Evolutionary conservation across 2,329 filamentous ascomycete species (phyloP), one percentile per base, ranked within the genome.

Genomic region (Zarea fungicola): DNA sequence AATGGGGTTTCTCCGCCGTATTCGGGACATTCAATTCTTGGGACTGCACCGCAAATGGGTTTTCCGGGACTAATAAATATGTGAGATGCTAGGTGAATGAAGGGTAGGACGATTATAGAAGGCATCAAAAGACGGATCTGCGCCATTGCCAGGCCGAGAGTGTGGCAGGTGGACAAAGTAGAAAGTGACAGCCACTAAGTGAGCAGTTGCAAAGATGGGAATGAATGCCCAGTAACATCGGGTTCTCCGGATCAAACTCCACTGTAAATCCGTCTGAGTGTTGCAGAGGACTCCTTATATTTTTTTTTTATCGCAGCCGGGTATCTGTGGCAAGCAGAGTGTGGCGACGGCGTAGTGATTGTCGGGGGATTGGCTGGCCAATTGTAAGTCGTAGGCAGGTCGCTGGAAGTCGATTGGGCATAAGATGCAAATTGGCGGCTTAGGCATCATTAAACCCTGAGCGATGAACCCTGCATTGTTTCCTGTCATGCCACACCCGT

Each of bases 401-500:
- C 19, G 32, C 40, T 32, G 40, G 14, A 35, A 9, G 23, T 39
- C 40, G 23, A 49, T 49, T 49, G 47, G 47, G 32, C 39, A 43
- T 36, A 21, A 16, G 5, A 32, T 23, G 40, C 22, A 43, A 39
- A 43, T 49, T 43, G 40, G 35, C 22, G n/a, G 36, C 35, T 32
- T 39, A 21, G 44, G 44, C 44, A 47, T 47, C 35, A 47, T 34
- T 47, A 16, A 28, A 32, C 35, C 44, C 44, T 39, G 44, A 35
- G 21, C 25, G 13, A 13, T n/a, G 9, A 39, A 31, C 16, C 44
- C 36, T 34, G 44, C 16, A n/a, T 41, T 41, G 16, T 34, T 10
- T 32, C 32, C 23, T 40, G 44, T 41, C 34, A 39, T 39, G 43
- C 29, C 35, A 40, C 44, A 40, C 44, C 44, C 28, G 22, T 14